Base-by-base conservation (phyloP, 2,329 filamentous ascomycete genomes). In the Zymoseptoria pseudotritici region DNA sequence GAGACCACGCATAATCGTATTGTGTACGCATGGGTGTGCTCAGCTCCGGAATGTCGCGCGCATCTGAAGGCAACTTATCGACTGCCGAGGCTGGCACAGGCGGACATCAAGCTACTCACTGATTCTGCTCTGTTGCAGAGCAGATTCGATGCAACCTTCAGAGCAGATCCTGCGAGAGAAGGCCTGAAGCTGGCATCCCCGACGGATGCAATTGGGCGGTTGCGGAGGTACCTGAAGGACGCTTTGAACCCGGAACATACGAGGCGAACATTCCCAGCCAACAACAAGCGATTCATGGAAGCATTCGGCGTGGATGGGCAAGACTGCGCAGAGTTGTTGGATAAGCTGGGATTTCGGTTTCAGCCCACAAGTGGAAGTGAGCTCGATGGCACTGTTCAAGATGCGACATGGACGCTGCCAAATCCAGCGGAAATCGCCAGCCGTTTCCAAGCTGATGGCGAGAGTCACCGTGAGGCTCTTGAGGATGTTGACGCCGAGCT, bases 271-370 rank as follows among this genome's bases (percentile, higher is more conserved):
- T 85, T 89, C 65, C 80, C 81, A 4, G 75, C 80, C 7, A 72
- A 80, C 17, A 89, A 89, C 68, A 85, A 86, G 69, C 82, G 82
- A 59, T 89, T 87, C 65, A 77, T 83, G 66, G 78, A 83, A 62
- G 81, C 81, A 1, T 87, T 88, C 70, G 86, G 84, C 9, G 7
- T 65, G 6, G 58, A 63, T 31, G 70, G 71, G 17, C 74, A 80
- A 50, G 83, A 86, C 54, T 89, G 85, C 69, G 77, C 79, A 64
- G 75, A 78, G 10, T 70, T 89, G 26, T 74, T 89, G 19, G 75
- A 80, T 58, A 80, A 78, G 53, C 69, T 88, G 36, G 84, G 82
- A 1, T 89, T 89, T 67, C 75, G 68, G 24, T 52, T 26, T 11
- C 24, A n/a, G 22, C 20, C 52, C 8, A 10, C 11, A 53, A 29